Percentiles rank a stretch among this genome's conserved stretches.
Evolutionary conservation across 805 yeast species (phyloP).

Genomic region (Wickerhamomyces subpelliculosus): DNA sequence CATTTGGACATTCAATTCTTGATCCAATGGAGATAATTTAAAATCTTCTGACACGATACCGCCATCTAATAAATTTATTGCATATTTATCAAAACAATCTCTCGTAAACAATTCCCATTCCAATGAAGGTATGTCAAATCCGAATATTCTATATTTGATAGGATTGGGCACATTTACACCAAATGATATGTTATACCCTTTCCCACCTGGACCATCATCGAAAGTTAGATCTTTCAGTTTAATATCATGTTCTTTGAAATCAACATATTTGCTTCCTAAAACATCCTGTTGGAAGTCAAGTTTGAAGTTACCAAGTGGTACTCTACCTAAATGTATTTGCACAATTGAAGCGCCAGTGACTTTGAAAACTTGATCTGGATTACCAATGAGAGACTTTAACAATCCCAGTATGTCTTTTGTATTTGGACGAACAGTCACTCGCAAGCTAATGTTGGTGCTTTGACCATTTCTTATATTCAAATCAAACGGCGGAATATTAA

Average conservation of each 20-base stretch:
- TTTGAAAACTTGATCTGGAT: conserved; percentile 25
- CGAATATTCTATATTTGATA: conserved; percentile 12
- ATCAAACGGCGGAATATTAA: conserved; percentile 26
- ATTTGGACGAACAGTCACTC: conserved; percentile 27
- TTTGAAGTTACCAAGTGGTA: conserved; percentile 25
- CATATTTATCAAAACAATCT: conserved; percentile 27
- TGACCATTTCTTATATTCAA: conserved; percentile 24
- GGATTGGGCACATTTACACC: conserved; percentile 17
- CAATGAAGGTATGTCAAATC: conserved; percentile 26
- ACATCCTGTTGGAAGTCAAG: conserved; percentile 26
- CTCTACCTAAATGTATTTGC: conserved; percentile 24
- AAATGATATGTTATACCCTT: conserved; percentile 21
- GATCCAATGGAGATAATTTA: conserved; percentile 10
- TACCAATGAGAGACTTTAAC: conserved; percentile 23
- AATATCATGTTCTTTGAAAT: conserved; percentile 14
- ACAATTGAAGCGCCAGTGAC: conserved; percentile 29
- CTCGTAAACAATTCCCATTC: conserved; percentile 30
- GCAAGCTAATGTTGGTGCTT: conserved; percentile 21
- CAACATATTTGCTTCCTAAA: conserved; percentile 16
- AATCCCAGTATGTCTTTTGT: conserved; percentile 25
- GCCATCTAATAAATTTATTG: conserved; percentile 22
- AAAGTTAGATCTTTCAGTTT: conserved; percentile 20
- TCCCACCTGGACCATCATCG: conserved; percentile 9
- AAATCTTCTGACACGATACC: conserved; percentile 6
- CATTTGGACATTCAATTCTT: conserved; percentile 7